Conservation (phyloP, 2,329 filamentous ascomycete species). For the Penicillium sp. region DNA sequence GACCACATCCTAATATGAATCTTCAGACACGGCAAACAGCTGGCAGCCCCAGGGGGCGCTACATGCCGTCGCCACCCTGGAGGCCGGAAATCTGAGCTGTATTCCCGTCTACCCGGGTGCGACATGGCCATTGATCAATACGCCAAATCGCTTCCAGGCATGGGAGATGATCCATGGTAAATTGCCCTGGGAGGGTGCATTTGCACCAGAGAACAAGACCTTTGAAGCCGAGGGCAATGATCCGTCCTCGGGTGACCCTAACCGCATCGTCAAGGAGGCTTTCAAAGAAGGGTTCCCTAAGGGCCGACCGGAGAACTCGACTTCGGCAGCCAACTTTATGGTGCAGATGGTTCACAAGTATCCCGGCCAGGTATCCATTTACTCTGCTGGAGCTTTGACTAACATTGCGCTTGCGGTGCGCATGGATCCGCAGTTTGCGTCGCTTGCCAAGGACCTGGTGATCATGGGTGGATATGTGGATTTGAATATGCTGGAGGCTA, state of each 20-base stretch:
- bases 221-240: conserved; percentile 44
- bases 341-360: conserved; percentile 49
- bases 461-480: conserved; percentile 53
- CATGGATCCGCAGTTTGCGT: conserved; percentile 48
- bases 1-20: conserved; percentile 4
- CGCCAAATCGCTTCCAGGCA: conserved; percentile 42
- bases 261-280: conserved; percentile 40
- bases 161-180: conserved; percentile 47
- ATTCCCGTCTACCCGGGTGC: conserved; percentile 49
- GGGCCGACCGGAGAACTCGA: conserved; percentile 37
- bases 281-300: conserved; percentile 49
- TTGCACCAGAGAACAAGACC: conserved; percentile 44
- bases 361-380: conserved; percentile 51
- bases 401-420: conserved; percentile 50
- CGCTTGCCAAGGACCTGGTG: conserved; percentile 46
- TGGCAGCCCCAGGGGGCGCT: conserved; percentile 48
- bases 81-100: conserved; percentile 47
- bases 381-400: conserved; percentile 47
- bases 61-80: conserved; percentile 48
- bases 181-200: conserved; percentile 48
- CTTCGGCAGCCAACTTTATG: conserved; percentile 47
- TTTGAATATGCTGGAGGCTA: conserved; percentile 36
- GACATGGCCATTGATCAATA: conserved; percentile 49
- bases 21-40: conserved; percentile 41
- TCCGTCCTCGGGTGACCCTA: conserved; percentile 46